Percentiles rank a stretch among this genome's conserved stretches.
Conservation (phyloP, 345 rosid species). For the Citrus inodora region DNA sequence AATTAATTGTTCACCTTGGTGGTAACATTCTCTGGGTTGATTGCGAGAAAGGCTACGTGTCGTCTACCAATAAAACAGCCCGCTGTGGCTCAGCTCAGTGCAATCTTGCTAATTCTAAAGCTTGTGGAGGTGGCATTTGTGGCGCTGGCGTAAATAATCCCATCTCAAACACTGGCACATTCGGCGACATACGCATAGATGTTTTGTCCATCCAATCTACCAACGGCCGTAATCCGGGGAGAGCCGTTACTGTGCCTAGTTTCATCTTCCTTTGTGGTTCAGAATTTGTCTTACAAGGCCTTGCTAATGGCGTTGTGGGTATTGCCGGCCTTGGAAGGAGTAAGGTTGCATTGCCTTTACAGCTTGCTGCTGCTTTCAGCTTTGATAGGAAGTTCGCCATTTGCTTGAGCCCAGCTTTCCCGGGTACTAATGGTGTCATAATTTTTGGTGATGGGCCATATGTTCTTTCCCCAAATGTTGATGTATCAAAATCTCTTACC, state of each 20-base stretch:
- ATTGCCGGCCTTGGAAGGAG: conserved; percentile 20
- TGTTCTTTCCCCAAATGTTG: conserved; percentile 15
- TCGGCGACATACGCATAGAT: conserved; percentile 26
- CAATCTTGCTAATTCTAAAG: conserved; percentile 9
- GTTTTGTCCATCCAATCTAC: conserved; percentile 19
- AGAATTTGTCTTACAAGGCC: conserved; percentile 13
- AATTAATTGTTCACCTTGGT: conserved; percentile 28
- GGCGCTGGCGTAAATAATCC: conserved; percentile 19
- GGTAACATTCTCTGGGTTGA: conserved; percentile 39
- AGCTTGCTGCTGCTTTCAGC: conserved; percentile 21
- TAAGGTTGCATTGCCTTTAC: conserved; percentile 5
- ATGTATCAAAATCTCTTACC: conserved; percentile 25
- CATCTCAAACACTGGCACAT: neutral
- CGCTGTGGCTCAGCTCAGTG: conserved; percentile 28
- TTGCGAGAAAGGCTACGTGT: conserved; percentile 26
- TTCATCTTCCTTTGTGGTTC: conserved; percentile 17
- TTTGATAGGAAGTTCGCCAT: conserved; percentile 22
- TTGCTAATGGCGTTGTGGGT: conserved; percentile 19
- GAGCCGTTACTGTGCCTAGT: conserved; percentile 13
- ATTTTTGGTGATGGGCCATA: conserved; percentile 33
- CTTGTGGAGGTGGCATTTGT: conserved; percentile 29
- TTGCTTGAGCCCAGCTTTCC: conserved; percentile 22
- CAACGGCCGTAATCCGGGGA: conserved; percentile 26
- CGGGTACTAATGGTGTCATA: conserved; percentile 20
- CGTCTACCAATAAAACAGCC: conserved; percentile 24